Conservation (phyloP, 2,329 filamentous ascomycete genomes). For the Alternaria hordeiaustralica region DNA sequence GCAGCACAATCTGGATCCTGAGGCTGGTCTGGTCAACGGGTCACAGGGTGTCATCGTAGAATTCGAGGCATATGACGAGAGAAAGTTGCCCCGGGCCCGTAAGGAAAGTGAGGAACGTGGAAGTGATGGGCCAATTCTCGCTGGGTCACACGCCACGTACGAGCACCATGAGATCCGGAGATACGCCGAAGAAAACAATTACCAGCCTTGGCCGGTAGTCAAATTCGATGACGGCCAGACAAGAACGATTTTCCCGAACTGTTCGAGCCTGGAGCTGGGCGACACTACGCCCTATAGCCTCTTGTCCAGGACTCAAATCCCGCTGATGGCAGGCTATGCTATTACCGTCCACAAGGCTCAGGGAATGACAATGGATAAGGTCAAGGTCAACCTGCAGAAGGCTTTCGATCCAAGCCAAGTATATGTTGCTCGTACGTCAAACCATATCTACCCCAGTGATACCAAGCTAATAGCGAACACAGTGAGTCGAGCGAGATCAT, state of each 20-base stretch:
- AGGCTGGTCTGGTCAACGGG: constrained; percentile 41
- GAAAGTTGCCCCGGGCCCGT: constrained; percentile 30
- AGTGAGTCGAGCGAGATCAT: constrained; percentile 60
- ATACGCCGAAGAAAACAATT: constrained; percentile 47
- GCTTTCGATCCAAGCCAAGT: constrained; percentile 65
- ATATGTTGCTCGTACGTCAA: constrained; percentile 60
- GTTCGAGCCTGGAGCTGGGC: constrained; percentile 57
- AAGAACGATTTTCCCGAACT: constrained; percentile 59
- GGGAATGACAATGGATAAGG: constrained; percentile 65
- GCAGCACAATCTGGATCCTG: constrained; percentile 56
- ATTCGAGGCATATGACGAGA: constrained; percentile 46
- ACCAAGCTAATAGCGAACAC: background rate
- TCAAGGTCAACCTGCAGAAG: constrained; percentile 60
- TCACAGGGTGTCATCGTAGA: constrained; percentile 40
- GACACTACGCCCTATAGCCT: constrained; percentile 55
- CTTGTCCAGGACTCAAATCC: constrained; percentile 66
- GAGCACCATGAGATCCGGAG: constrained; percentile 47
- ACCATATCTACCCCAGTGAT: background rate
- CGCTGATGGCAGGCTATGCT: constrained; percentile 66
- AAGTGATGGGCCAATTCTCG: constrained; percentile 18
- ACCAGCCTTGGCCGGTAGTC: constrained; percentile 59
- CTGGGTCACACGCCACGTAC: constrained; percentile 48
- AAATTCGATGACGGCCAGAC: constrained; percentile 57
- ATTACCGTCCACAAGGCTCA: constrained; percentile 67
- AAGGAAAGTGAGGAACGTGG: background rate